Conservation (phyloP, 2,329 filamentous ascomycete genomes). For the Stemphylium lycopersici region DNA sequence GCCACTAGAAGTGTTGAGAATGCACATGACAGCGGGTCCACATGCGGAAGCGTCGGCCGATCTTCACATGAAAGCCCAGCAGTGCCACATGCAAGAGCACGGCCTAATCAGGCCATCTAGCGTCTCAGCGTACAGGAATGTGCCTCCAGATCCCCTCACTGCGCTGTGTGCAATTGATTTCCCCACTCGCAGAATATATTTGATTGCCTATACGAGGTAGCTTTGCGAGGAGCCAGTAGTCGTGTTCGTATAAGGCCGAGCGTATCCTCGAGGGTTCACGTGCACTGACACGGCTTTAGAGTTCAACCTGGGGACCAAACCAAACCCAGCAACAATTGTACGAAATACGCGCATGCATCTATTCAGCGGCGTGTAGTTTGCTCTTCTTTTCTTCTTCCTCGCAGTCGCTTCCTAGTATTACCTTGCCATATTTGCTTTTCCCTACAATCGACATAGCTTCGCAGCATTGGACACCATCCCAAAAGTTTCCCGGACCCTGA, state of each 20-base stretch:
- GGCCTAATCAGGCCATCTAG: slow-evolving; percentile 16
- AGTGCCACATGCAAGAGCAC: slow-evolving; percentile 16
- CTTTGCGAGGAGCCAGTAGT: slow-evolving; percentile 24
- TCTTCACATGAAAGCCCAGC: slow-evolving; percentile 37
- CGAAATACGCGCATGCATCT: slow-evolving; percentile 17
- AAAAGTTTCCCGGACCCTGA: slow-evolving; percentile 12
- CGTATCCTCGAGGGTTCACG: slow-evolving; percentile 25
- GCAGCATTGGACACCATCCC: slow-evolving; percentile 2
- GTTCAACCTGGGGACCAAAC: slow-evolving; percentile 29
- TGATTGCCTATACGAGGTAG: slow-evolving; percentile 32
- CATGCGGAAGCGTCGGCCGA: slow-evolving; percentile 24
- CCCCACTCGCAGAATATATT: slow-evolving; percentile 13
- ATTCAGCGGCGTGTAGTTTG: slow-evolving; percentile 6
- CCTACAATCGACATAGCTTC: slow-evolving; percentile 11
- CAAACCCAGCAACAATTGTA: slow-evolving; percentile 28
- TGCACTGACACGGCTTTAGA: slow-evolving; percentile 29
- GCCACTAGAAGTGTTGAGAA: slow-evolving; percentile 22
- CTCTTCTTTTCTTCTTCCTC: slow-evolving; percentile 12
- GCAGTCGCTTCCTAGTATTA: slow-evolving; percentile 11
- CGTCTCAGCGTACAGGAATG: slow-evolving; percentile 13
- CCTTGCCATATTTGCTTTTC: slow-evolving; percentile 5
- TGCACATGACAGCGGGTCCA: slow-evolving; percentile 20
- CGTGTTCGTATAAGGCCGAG: slow-evolving; percentile 23
- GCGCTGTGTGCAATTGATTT: slow-evolving; percentile 1
- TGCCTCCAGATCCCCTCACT: slow-evolving; percentile 16